phyloP scores from a whole-genome alignment of 148 eudicot genomes.

The Selenicereus undatus region DNA sequence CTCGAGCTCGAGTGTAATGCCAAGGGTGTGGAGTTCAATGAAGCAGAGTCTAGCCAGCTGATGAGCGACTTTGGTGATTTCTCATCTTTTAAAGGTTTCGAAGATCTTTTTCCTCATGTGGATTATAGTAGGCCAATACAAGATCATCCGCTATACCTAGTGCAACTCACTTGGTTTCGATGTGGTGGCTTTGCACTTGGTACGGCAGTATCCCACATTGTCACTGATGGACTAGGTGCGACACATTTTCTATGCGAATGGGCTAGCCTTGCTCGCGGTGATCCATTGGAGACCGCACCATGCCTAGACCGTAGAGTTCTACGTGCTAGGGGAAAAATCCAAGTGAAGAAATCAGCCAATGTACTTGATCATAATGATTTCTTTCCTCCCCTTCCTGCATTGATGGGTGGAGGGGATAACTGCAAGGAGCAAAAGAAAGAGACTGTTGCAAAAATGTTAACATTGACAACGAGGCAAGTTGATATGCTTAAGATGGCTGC shows the following conservation, averaged over 20 bases:
- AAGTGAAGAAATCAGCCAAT: not conserved
- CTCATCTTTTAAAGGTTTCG: constrained; percentile 4
- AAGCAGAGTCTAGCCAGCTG: constrained; percentile 34
- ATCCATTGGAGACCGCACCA: constrained; percentile 20
- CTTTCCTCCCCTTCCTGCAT: not conserved
- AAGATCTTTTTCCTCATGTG: constrained; percentile 8
- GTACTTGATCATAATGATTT: not conserved
- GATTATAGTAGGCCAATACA: constrained; percentile 27
- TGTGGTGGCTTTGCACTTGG: constrained; percentile 51
- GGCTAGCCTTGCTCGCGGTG: constrained; percentile 45
- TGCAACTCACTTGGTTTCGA: constrained; percentile 44
- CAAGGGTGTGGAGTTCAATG: constrained; percentile 37
- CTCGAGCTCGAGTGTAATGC: constrained; percentile 49
- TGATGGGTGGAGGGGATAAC: not conserved
- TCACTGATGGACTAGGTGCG: constrained; percentile 36
- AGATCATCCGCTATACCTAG: constrained; percentile 30
- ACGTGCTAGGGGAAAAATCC: not conserved
- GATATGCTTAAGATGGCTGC: constrained; percentile 36
- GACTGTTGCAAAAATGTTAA: constrained; percentile 11
- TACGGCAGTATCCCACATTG: constrained; percentile 27
- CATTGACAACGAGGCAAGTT: constrained; percentile 26
- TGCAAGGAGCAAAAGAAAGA: not conserved
- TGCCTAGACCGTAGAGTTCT: constrained; percentile 27
- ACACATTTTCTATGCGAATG: constrained; percentile 40
- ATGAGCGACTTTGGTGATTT: constrained; percentile 35